Evolutionary conservation across 176 grass and related monocot genomes (phyloP), one percentile per base, ranked within the genome.

Genomic region (Oryza longistaminata): DNA sequence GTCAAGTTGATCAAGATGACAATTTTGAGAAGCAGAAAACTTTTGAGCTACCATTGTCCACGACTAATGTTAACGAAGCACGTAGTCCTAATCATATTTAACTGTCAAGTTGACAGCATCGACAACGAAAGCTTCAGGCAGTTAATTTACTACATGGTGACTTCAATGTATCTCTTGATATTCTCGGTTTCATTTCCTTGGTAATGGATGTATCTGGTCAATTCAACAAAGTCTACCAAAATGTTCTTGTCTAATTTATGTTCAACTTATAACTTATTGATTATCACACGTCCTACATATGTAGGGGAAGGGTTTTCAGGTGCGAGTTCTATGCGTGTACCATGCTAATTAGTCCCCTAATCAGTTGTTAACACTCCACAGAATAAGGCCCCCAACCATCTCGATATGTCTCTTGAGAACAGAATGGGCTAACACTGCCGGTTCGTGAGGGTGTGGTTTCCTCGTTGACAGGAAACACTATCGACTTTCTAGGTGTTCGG

Each of bases 21-120:
- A 71, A 29, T 81, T 81, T 81, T 16, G 55, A 77, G 12, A 84
- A 90, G 64, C 35, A 76, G 2, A 83, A 46, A 22, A 29, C 50
- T 37, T 37, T 73, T 5, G 71, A 88, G 67, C 73, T 90, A 44
- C 81, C 91, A 6, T 81, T 81, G 25, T 85, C 82, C 55, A 33
- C 50, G 6, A 42, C 31, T 2, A 61, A 33, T 16, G 50, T 68
- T 67, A 70, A 58, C 76, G 85, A 80, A 75, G 12, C 14, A 3
- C 49, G 7, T 48, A 46, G 17, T 58, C 37, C 46, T 8, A 26
- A 73, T 34, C 72, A 45, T 49, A 88, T 85, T n/a, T 75, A 79
- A 33, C 25, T 37, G 48, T 14, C 27, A 84, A 3, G 31, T 22
- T 43, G 10, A 1, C 16, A 16, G 27, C 21, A 40, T 27, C 14